Conservation (phyloP, 2,329 filamentous ascomycete genomes). For the Paraphaeosphaeria minitans region DNA sequence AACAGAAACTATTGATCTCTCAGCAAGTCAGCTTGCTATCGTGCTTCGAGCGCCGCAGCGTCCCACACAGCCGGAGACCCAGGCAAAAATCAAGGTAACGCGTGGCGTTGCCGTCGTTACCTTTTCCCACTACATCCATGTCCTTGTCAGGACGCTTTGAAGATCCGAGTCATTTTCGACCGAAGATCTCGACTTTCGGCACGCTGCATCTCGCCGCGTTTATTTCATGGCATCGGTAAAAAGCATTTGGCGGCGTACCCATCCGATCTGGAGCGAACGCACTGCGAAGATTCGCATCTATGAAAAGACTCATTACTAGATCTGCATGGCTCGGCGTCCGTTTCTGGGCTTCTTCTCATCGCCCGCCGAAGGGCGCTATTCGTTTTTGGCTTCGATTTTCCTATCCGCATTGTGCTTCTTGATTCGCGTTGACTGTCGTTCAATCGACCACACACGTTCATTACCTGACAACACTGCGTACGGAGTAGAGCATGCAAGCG, state of each 20-base stretch:
- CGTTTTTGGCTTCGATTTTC: background rate
- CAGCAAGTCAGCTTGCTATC: background rate
- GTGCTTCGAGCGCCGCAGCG: background rate
- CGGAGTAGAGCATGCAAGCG: too few species aligned
- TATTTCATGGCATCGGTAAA: background rate
- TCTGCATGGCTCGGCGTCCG: constrained; percentile 1
- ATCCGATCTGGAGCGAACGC: background rate
- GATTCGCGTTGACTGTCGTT: background rate
- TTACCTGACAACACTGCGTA: background rate
- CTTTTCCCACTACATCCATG: background rate
- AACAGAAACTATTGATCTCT: constrained; percentile 20
- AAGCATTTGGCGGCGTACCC: constrained; percentile 5
- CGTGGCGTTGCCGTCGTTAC: background rate
- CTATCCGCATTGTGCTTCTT: background rate
- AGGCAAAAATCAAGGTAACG: background rate
- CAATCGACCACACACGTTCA: background rate
- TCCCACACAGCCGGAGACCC: background rate
- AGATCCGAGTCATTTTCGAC: background rate
- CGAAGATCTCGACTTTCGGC: background rate
- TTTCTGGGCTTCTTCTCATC: background rate
- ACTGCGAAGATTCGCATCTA: background rate
- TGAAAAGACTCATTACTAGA: background rate
- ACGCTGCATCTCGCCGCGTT: background rate
- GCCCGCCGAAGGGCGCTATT: background rate
- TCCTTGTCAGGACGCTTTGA: background rate